These are phyloP conservation scores for Trametopsis cervina DNA, from an alignment of 768 basidiomycete genomes.

Conservation along the genomic window DNA sequence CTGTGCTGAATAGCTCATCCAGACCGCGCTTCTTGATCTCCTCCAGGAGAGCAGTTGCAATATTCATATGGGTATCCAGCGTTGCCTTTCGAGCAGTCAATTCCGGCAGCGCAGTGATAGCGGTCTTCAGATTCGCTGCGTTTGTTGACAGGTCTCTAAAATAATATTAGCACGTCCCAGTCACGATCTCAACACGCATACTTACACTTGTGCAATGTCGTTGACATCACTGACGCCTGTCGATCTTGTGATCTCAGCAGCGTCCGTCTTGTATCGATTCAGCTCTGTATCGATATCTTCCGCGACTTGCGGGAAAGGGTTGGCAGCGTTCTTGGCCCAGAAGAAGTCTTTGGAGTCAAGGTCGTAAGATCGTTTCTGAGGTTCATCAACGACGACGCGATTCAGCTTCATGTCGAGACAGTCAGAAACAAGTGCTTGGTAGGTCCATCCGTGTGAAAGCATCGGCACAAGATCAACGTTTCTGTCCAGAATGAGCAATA, in stretches of 20 bases:
- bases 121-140: slow-evolving; percentile 90
- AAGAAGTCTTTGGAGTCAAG: slow-evolving; percentile 98
- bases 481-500: slow-evolving; percentile 88
- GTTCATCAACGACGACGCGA: slow-evolving; percentile 75
- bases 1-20: slow-evolving; percentile 95
- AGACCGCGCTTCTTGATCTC: slow-evolving; percentile 92
- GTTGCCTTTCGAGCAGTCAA: slow-evolving; percentile 94
- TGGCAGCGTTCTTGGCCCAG: slow-evolving; percentile 94
- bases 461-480: slow-evolving; percentile 93
- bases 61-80: slow-evolving; percentile 98
- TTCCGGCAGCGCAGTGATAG: slow-evolving; percentile 95
- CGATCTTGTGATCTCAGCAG: slow-evolving; percentile 92
- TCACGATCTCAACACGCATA: not conserved
- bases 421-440: slow-evolving; percentile 96
- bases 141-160: slow-evolving; percentile 84
- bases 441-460: slow-evolving; percentile 97
- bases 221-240: slow-evolving; percentile 95
- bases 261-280: slow-evolving; percentile 90
- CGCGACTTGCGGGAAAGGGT: slow-evolving; percentile 97
- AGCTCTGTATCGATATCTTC: slow-evolving; percentile 94
- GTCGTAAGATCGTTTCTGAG: slow-evolving; percentile 78
- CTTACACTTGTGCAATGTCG: slow-evolving; percentile 91
- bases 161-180: not conserved
- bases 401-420: slow-evolving; percentile 97
- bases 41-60: slow-evolving; percentile 90